A percentile compares a stretch with the other conserved stretches of the same genome.
Conservation (phyloP, 2,329 filamentous ascomycete genomes). For the Didymella sp. region DNA sequence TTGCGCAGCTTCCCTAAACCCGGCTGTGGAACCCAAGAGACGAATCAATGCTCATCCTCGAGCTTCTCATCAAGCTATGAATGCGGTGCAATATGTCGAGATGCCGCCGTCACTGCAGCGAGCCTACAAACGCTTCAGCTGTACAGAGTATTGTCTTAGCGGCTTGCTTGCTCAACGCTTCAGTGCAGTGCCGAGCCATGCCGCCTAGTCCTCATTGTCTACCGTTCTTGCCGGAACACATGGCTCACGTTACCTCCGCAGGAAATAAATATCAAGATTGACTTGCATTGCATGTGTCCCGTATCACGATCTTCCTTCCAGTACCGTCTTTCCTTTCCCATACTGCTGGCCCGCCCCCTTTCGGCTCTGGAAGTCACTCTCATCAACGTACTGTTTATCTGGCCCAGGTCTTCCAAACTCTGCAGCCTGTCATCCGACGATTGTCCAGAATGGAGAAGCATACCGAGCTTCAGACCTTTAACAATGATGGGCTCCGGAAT, state of each 20-base stretch:
- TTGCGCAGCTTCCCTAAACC: constrained; percentile 32
- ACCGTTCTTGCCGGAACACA: constrained; percentile 40
- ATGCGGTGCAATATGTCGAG: constrained; percentile 44
- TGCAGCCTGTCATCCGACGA: background rate
- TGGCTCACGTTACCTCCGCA: constrained; percentile 40
- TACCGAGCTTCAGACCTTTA: constrained; percentile 38
- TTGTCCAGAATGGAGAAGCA: constrained; percentile 40
- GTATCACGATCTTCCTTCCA: constrained; percentile 34
- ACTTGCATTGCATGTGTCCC: constrained; percentile 46
- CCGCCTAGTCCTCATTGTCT: constrained; percentile 27
- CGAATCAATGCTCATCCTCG: constrained; percentile 34
- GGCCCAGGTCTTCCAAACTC: background rate
- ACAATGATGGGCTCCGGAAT: constrained; percentile 33
- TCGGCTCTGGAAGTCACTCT: constrained; percentile 11
- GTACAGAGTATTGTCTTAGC: constrained; percentile 28
- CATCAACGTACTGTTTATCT: constrained; percentile 9
- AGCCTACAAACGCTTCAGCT: constrained; percentile 37
- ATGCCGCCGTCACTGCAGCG: constrained; percentile 40
- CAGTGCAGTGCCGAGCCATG: constrained; percentile 31
- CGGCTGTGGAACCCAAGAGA: constrained; percentile 33
- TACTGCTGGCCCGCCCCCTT: constrained; percentile 23
- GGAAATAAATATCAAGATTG: constrained; percentile 44
- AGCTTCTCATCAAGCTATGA: constrained; percentile 33
- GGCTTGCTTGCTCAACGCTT: constrained; percentile 25
- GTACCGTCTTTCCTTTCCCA: constrained; percentile 30